These are phyloP conservation scores for Breviolum minutum DNA, from an alignment of 73 alveolate species.

Conservation along the genomic window DNA sequence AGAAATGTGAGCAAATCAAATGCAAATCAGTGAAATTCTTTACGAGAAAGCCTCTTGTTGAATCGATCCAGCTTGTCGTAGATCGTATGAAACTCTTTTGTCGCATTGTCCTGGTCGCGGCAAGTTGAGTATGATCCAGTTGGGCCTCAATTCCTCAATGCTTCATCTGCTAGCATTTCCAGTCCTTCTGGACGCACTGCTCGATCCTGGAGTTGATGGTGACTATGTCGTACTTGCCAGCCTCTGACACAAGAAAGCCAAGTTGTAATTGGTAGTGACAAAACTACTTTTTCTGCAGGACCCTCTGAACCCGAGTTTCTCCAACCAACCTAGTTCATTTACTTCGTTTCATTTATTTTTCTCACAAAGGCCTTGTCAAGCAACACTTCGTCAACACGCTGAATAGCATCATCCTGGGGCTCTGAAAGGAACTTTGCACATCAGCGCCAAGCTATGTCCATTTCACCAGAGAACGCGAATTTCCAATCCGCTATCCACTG, in stretches of 20 bases:
- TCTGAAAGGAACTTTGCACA: background rate
- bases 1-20: no score
- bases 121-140: background rate
- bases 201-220: slow-evolving; percentile 82
- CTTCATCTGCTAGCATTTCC: background rate
- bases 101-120: slow-evolving; percentile 50
- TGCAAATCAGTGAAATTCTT: no score
- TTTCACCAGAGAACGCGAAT: no score
- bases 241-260: background rate
- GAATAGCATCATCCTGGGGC: slow-evolving; percentile 73
- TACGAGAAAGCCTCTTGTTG: slow-evolving; percentile 39
- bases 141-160: background rate
- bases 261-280: no score
- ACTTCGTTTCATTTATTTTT: no score
- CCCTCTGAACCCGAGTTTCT: background rate
- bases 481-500: no score
- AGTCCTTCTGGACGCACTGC: slow-evolving; percentile 83
- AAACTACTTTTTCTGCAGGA: no score
- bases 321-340: background rate
- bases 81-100: slow-evolving; percentile 77
- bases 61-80: slow-evolving; percentile 80
- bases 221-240: slow-evolving; percentile 91
- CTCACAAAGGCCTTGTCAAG: slow-evolving; percentile 50
- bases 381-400: slow-evolving; percentile 84
- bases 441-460: no score